A percentile compares a stretch with the other conserved stretches of the same genome.
Conservation (phyloP, 2,329 filamentous ascomycete genomes). For the Dactylonectria estremocensis region DNA sequence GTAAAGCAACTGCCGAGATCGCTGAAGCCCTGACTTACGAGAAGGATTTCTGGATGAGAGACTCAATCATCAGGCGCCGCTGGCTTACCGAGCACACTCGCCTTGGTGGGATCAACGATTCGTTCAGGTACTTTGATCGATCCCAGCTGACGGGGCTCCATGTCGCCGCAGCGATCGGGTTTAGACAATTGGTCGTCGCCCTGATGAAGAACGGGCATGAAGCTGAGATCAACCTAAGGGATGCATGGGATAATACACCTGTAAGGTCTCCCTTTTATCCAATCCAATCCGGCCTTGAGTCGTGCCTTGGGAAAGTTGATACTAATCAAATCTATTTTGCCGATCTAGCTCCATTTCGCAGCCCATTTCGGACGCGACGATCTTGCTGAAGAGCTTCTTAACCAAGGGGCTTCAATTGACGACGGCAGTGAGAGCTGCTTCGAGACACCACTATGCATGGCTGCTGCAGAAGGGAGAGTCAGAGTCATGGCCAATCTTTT, state of each 20-base stretch:
- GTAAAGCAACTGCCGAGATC: constrained; percentile 23
- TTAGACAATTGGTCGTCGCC: constrained; percentile 16
- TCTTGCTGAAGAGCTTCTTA: constrained; percentile 32
- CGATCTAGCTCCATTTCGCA: constrained; percentile 34
- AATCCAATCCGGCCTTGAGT: constrained; percentile 23
- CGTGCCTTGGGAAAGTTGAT: constrained; percentile 13
- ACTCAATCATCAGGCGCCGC: constrained; percentile 17
- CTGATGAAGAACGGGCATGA: constrained; percentile 16
- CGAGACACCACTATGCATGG: constrained; percentile 58
- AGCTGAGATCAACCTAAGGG: constrained; percentile 13
- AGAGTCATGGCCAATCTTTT: constrained; percentile 59
- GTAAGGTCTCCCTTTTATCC: too few relatives aligned
- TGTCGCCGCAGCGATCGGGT: constrained; percentile 23
- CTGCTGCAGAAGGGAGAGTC: constrained; percentile 56
- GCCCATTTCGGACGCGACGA: constrained; percentile 30
- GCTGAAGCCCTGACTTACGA: constrained; percentile 25
- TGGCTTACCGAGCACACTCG: constrained; percentile 23
- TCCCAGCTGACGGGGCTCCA: constrained; percentile 19
- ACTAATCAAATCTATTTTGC: constrained; percentile 19
- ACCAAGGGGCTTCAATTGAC: constrained; percentile 30
- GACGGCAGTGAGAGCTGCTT: constrained; percentile 52
- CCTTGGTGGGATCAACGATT: too few relatives aligned
- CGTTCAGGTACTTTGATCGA: too few relatives aligned
- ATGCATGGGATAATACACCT: constrained; percentile 19
- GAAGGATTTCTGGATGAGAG: constrained; percentile 22